These are phyloP conservation scores for Paramyrothecium sp. DNA, from an alignment of 2,329 filamentous ascomycete species.

Conservation along the genomic window DNA sequence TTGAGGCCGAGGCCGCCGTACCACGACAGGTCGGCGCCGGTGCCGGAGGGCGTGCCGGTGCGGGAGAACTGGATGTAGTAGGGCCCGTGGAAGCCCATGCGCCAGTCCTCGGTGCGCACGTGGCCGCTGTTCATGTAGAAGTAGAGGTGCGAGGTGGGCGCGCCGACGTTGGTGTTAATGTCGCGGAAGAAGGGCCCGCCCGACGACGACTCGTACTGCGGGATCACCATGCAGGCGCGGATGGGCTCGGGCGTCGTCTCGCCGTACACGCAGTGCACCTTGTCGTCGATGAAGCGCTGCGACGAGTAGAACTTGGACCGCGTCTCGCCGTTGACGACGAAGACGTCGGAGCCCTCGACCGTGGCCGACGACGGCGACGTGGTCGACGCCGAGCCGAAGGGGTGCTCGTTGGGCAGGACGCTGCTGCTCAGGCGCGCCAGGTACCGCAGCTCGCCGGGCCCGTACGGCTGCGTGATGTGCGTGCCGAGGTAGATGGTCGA, in stretches of 20 bases:
- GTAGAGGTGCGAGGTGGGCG: slow-evolving; percentile 56
- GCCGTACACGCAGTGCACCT: slow-evolving; percentile 60
- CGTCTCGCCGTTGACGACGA: slow-evolving; percentile 59
- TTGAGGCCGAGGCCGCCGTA: slow-evolving; percentile 56
- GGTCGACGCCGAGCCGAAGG: slow-evolving; percentile 54
- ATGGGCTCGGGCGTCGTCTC: slow-evolving; percentile 32
- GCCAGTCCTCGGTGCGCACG: slow-evolving; percentile 58
- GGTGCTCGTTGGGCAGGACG: slow-evolving; percentile 49
- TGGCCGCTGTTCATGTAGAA: slow-evolving; percentile 70
- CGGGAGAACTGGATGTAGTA: slow-evolving; percentile 62
- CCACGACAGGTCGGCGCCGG: slow-evolving; percentile 54
- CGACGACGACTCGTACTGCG: slow-evolving; percentile 57
- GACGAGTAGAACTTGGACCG: slow-evolving; percentile 70
- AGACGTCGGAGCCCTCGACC: slow-evolving; percentile 61
- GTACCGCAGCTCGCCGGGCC: slow-evolving; percentile 61
- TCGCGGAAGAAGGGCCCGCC: slow-evolving; percentile 67
- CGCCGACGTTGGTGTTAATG: slow-evolving; percentile 65
- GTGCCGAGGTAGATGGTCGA: slow-evolving; percentile 61
- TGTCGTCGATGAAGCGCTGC: slow-evolving; percentile 68
- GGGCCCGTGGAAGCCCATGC: slow-evolving; percentile 64
- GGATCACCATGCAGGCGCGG: slow-evolving; percentile 61
- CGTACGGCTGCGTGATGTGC: slow-evolving; percentile 56
- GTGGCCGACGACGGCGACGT: slow-evolving; percentile 48
- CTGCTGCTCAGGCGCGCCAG: slow-evolving; percentile 58
- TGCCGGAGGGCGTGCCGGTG: slow-evolving; percentile 49